Base-by-base conservation (phyloP, 768 basidiomycete species). In the Xerocomus brunneocitrinus region DNA sequence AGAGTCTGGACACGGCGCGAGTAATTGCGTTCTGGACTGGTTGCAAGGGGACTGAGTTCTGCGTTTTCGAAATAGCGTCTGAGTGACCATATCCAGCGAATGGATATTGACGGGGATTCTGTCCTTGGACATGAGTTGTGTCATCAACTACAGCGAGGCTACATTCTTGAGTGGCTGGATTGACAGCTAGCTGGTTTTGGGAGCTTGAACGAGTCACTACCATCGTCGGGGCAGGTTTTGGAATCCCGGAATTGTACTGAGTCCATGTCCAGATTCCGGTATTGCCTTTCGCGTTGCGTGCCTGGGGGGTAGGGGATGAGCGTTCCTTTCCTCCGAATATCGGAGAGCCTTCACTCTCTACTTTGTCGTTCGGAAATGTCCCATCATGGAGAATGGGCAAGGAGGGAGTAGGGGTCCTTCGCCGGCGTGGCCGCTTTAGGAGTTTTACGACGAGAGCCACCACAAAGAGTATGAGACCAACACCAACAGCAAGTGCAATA, bases 281-380 rank as follows among this genome's bases (percentile, higher is more conserved):
- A 43, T 76, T 74, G 50, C 65, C 67, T 12, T 68, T 71, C n/a
- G 72, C 73, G 59, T 71, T 59, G 25, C 68, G 63, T 47, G 49
- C 31, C 44, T 58, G 55, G 25, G 57, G 49, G 12, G 56, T 60
- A 28, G 59, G 67, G 1, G 81, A 78, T 3, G 80, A 78, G 34
- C 79, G 68, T 40, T 89, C 87, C 60, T 83, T 82, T 2, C 89
- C 87, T n/a, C 88, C 87, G 59, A 91, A 90, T 34, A 89, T 70
- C 25, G 85, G 86, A 3, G 87, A 89, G 25, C 83, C 83, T 50
- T 83, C 79, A 8, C 73, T 63, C 34, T 73, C 69, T 52, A 70
- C 74, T 44, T 67, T 68, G 38, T 81, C 73, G 39, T 76, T 74
- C 25, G 79, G 77, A 12, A 75, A 66, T 55, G 74, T 78, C 12